Percentiles rank a stretch among this genome's conserved stretches.
Conservation (phyloP, 1,284 basidiomycete genomes). For the Apiotrichum akiyoshidainum region DNA sequence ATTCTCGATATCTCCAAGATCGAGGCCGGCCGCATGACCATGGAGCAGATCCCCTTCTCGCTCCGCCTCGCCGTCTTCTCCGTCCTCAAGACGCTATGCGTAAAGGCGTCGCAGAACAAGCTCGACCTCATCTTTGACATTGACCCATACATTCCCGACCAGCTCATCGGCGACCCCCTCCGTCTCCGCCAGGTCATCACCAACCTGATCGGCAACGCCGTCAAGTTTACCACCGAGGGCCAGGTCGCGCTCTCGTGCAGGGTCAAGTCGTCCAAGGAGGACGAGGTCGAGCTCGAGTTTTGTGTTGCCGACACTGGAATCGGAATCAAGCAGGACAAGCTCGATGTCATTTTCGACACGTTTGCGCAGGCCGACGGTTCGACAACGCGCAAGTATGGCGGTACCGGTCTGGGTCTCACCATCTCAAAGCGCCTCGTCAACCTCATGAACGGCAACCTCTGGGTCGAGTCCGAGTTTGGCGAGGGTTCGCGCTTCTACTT, state of each 20-base stretch:
- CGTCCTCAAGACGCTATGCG: conserved; percentile 96
- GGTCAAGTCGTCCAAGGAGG: conserved; percentile 63
- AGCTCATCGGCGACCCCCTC: conserved; percentile 93
- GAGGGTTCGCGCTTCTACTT: conserved; percentile 97
- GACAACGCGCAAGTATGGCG: conserved; percentile 93
- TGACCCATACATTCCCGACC: conserved; percentile 92
- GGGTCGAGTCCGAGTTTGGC: conserved; percentile 91
- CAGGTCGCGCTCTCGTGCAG: conserved; percentile 87
- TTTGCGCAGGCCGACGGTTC: conserved; percentile 98
- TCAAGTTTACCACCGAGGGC: conserved; percentile 93
- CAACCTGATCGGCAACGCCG: conserved; percentile 84
- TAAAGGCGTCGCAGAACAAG: conserved; percentile 96
- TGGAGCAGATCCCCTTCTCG: conserved; percentile 98
- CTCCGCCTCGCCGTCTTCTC: conserved; percentile 94
- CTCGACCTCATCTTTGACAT: conserved; percentile 96
- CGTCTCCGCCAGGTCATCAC: conserved; percentile 78
- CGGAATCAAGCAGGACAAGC: conserved; percentile 97
- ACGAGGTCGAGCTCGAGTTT: conserved; percentile 87
- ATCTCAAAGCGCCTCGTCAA: conserved; percentile 93
- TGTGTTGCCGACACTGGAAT: conserved; percentile 98
- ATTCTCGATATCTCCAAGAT: conserved; percentile 98
- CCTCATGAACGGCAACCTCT: conserved; percentile 97
- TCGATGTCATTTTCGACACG: conserved; percentile 98
- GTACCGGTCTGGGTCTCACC: conserved; percentile 93
- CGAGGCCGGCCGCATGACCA: conserved; percentile 98